Percentiles rank a stretch among this genome's conserved stretches.
phyloP scores from a whole-genome alignment of 768 basidiomycete genomes.

The Rhodotorula taiwanensis region DNA sequence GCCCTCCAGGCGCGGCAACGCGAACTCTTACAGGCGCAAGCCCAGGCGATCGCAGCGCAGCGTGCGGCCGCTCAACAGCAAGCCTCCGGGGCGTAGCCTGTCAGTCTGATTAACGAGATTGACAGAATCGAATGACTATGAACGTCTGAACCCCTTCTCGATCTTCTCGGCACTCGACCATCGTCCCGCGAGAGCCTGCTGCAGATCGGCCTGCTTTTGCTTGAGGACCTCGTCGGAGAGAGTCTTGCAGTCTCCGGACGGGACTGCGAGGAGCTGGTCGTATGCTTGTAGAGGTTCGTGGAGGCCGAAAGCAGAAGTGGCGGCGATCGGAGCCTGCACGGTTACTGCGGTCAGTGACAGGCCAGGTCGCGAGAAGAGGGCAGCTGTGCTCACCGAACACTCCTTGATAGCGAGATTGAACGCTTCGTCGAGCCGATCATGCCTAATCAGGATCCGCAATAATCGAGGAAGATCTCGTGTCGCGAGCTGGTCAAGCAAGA shows the following conservation, averaged over 20 bases:
- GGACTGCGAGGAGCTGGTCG: slow-evolving; percentile 62
- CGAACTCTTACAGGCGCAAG: slow-evolving; percentile 14
- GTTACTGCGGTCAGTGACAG: too few species aligned
- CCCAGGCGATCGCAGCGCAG: slow-evolving; percentile 17
- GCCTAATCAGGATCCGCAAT: slow-evolving; percentile 68
- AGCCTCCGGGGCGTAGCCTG: neutral
- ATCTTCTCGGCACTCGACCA: too few species aligned
- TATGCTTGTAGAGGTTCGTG: slow-evolving; percentile 78
- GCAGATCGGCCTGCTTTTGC: slow-evolving; percentile 20
- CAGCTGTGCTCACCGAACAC: slow-evolving; percentile 11
- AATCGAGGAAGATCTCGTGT: slow-evolving; percentile 70
- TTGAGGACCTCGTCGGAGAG: slow-evolving; percentile 21
- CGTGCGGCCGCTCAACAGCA: neutral
- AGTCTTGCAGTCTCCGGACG: slow-evolving; percentile 6
- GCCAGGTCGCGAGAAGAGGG: slow-evolving; percentile 57
- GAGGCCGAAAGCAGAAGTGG: slow-evolving; percentile 54
- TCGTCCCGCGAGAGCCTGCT: slow-evolving; percentile 4
- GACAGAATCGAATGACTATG: too few species aligned
- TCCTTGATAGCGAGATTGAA: slow-evolving; percentile 45
- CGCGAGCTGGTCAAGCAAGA: slow-evolving; percentile 65
- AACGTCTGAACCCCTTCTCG: neutral
- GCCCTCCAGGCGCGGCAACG: slow-evolving; percentile 15
- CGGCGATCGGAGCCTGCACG: slow-evolving; percentile 48
- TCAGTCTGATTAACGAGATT: too few species aligned
- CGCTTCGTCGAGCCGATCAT: slow-evolving; percentile 70